Evolutionary conservation across 352 stramenopile genomes (phyloP), one percentile per base, ranked within the genome.

Genomic region (Globisporangium okanoganense): DNA sequence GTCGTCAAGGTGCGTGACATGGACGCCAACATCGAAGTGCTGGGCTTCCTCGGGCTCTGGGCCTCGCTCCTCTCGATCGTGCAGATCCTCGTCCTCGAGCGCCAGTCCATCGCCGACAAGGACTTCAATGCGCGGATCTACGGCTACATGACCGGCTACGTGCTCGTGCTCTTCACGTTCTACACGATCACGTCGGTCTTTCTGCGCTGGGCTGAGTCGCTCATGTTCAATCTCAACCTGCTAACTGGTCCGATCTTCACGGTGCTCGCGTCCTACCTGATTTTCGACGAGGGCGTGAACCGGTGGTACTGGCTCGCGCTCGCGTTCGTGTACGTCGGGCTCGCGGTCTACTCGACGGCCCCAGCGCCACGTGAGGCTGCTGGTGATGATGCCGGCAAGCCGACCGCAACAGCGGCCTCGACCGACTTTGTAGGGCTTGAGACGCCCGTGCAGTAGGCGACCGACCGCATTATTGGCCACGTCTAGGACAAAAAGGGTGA

Each of bases 221-320:
- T 87, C 50, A 76, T 85, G 67, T 89, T 89, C 69, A 87, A 89
- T 65, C 67, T 86, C 27, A 84, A 69, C 49, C 61, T 89, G 65
- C 67, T 87, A 56, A 87, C 76, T 0, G 72, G 66, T 12, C 75
- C 79, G 9, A 67, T 87, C 54, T 86, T 86, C 70, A 87, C 75
- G 7, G 76, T 85, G 55, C 44, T 73, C 35, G 69, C 76, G n/a
- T 78, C 75, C 18, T 84, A 86, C 66, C 54, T 77, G 20, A 75
- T 85, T 57, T 88, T 88, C 57, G 70, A 84, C 58, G 74, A 86
- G 33, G 24, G 66, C 18, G 73, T 88, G 45, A 82, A 85, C 69
- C 66, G 72, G 36, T 81, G 71, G 70, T 88, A 88, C 67, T 88
- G 78, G 78, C 55, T 81, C 29, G 78, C 78, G 16, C 67, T 88